Evolutionary conservation across 116 monocot species (phyloP).

Genomic region (Iris pallida): DNA sequence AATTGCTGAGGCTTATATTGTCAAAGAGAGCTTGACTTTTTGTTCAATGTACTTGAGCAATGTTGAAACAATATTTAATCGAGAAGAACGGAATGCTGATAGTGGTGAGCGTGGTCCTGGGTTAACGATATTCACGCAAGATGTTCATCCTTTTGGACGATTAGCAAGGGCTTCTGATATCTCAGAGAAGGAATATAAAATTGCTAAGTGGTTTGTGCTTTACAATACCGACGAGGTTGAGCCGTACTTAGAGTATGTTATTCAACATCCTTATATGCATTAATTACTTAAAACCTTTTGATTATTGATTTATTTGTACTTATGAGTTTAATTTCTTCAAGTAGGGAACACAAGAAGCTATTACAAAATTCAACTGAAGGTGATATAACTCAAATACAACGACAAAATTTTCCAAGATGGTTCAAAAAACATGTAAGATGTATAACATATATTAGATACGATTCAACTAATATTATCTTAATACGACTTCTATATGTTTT

Average conservation of each 20-base stretch:
- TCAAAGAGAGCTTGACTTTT: constrained; percentile 14
- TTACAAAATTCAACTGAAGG: not conserved
- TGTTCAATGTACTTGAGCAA: not conserved
- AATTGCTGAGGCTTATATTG: constrained; percentile 6
- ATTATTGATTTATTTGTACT: not conserved
- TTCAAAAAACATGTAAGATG: no score
- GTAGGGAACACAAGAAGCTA: not conserved
- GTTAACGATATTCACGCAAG: no score
- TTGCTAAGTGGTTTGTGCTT: no score
- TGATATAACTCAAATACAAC: not conserved
- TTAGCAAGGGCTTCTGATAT: no score
- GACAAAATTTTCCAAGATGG: no score
- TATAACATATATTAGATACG: no score
- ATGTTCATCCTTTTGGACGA: no score
- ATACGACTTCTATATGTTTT: no score
- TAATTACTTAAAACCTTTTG: not conserved
- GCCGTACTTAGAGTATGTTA: no score
- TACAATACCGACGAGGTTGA: no score
- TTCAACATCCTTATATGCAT: not conserved
- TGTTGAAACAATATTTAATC: not conserved
- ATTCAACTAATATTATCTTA: no score
- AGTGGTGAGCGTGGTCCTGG: not conserved
- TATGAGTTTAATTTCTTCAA: not conserved
- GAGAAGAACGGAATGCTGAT: not conserved
- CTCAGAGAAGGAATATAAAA: no score